Percentiles rank a stretch among this genome's conserved stretches.
Evolutionary conservation across 2,329 filamentous ascomycete species (phyloP).

Genomic region (Verticillium longisporum): DNA sequence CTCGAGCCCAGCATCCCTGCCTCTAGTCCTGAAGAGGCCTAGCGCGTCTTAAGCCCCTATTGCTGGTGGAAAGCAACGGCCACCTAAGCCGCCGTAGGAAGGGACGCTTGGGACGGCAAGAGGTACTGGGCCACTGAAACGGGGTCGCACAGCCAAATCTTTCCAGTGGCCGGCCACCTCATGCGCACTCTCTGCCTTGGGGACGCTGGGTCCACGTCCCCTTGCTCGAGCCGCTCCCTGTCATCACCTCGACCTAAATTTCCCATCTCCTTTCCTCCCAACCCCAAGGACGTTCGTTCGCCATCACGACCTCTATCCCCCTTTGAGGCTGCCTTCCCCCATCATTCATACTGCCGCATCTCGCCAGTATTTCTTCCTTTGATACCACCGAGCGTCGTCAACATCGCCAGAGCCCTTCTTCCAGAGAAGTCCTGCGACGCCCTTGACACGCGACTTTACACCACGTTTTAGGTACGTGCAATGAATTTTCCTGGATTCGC

Average conservation of each 20-base stretch:
- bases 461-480: conserved; percentile 15
- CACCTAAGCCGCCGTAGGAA: neutral
- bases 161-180: neutral
- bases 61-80: conserved; percentile 3
- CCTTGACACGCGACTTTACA: conserved; percentile 28
- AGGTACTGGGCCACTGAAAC: conserved; percentile 2
- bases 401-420: neutral
- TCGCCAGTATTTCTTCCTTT: conserved; percentile 1
- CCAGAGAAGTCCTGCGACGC: conserved; percentile 17
- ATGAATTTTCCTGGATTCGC: neutral
- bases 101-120: neutral
- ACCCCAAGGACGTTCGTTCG: conserved; percentile 2
- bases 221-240: neutral
- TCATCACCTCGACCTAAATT: conserved; percentile 10
- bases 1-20: neutral
- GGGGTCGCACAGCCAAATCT: conserved; percentile 2
- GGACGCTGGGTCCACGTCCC: neutral
- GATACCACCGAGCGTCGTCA: neutral
- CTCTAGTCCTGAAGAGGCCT: neutral
- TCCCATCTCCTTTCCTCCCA: conserved; percentile 7
- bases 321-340: conserved; percentile 2
- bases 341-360: conserved; percentile 11
- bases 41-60: conserved; percentile 1
- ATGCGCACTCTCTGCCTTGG: neutral
- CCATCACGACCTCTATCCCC: conserved; percentile 7